Evolutionary conservation across 169 alveolate genomes (phyloP), one percentile per base, ranked within the genome.

Genomic region (Cryptosporidium baileyi): DNA sequence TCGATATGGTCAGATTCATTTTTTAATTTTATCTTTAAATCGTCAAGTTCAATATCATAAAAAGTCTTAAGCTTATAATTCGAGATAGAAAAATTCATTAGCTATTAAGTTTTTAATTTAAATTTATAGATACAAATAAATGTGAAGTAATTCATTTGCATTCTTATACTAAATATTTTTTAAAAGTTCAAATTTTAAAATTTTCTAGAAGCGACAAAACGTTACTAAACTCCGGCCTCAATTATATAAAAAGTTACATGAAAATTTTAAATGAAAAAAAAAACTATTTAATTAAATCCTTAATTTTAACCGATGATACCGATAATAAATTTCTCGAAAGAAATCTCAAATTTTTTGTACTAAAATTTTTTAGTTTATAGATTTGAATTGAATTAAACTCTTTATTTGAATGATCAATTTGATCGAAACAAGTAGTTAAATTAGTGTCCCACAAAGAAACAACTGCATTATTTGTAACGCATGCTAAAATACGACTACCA

Each of bases 381-480:
- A 74, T 52, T 7, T 52, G 51, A 7, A 22, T 17, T 28, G 60
- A 51, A 38, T 54, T 19, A 13, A 24, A 4, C 9, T 52, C 36
- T 40, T 13, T 49, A 51, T 32, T 65, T 51, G 81, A n/a, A 26
- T 28, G 7, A 7, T 45, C 49, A 24, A 24, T n/a, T 44, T 65
- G 81, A 30, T 44, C 54, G 61, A 65, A 51, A 36, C 81, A 44
- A 28, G 63, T 65, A 32, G 43, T 62, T 45, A 65, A 61, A 32
- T 65, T 49, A 13, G 85, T 74, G 17, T 74, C 74, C 85, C 85
- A 74, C 32, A 74, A n/a, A 38, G 74, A 51, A 22, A 74, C 67
- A 24, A 74, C 43, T 19, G 62, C 63, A 74, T 57, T 57, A 54
- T 51, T 74, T 6, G 85, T 74, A 5, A 32, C 60, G 36, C 74